Conservation (phyloP, 352 stramenopile species). For the Phytopythium boreale region DNA sequence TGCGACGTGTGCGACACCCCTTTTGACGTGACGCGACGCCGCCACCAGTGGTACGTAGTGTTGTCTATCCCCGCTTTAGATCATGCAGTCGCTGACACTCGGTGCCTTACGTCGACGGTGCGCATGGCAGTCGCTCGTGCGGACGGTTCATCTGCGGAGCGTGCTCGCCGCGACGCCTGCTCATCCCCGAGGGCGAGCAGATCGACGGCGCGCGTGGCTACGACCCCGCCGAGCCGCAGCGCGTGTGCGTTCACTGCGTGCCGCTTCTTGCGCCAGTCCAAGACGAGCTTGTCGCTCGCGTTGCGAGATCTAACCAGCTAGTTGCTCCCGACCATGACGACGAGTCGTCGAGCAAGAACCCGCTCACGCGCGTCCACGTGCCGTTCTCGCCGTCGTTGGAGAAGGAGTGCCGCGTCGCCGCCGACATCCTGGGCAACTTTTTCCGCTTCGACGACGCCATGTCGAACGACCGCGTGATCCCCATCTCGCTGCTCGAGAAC, state of each 20-base stretch:
- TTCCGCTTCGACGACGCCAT: constrained; percentile 39
- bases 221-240: constrained; percentile 49
- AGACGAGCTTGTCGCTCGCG: constrained; percentile 25
- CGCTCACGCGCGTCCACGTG: constrained; percentile 22
- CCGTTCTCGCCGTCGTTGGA: constrained; percentile 31
- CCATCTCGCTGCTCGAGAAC: constrained; percentile 26
- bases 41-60: constrained; percentile 52
- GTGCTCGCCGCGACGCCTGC: constrained; percentile 49
- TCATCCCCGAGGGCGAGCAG: constrained; percentile 52
- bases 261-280: constrained; percentile 46
- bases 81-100: not conserved
- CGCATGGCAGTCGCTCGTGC: constrained; percentile 39
- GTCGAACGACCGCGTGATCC: constrained; percentile 23
- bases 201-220: constrained; percentile 52
- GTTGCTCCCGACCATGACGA: too few relatives aligned
- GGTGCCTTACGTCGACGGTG: constrained; percentile 1
- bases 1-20: constrained; percentile 52
- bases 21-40: constrained; percentile 64
- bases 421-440: constrained; percentile 43
- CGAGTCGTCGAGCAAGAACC: too few relatives aligned
- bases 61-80: not conserved
- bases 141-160: constrained; percentile 46
- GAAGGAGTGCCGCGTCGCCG: constrained; percentile 39
- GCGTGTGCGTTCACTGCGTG: constrained; percentile 52
- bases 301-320: not conserved